Base-by-base conservation (phyloP, 2,329 filamentous ascomycete species). In the Cryphonectria radicalis region DNA sequence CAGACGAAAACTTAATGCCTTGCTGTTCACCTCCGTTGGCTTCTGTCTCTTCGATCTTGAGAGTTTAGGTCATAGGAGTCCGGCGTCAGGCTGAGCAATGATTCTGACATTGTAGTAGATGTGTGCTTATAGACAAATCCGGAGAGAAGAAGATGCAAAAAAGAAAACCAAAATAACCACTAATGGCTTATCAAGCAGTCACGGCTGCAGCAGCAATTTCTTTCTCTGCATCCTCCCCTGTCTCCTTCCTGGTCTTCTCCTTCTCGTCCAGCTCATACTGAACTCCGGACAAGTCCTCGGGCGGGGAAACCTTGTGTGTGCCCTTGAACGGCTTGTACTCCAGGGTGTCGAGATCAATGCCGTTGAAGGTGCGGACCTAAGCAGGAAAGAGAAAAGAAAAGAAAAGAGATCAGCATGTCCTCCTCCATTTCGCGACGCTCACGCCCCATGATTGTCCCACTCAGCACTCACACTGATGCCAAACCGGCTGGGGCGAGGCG, bases 381-480 rank as follows among this genome's bases (percentile, higher is more conserved):
- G 28, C 10, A n/a, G 69, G 59, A 46, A 13, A 13, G 37, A 8
- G 53, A 14, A 11, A 17, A 17, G 43, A 13, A 22, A n/a, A 4
- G 1, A 63, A n/a, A 28, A 1, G 5, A 5, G 10, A 46, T 40
- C 35, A 43, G 14, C 22, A 64, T 8, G 5, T 3, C n/a, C 10
- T 40, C 37, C 37, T 32, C 55, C n/a, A 28, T 25, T n/a, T 63
- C 22, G 8, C 22, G 35, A 40, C 19, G 35, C 35, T 13, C 19
- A 3, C 60, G 5, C 35, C 35, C 40, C 1, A 5, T 22, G 14
- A 11, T 50, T 50, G 10, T 50, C 8, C 22, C 4, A 46, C 19
- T 32, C 57, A 28, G 25, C 64, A 78, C 82, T 73, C 72, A 86
- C 84, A 71, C 81, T 86, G 69, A 86, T 80, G 4, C 84, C 84